Evolutionary conservation across 2,329 filamentous ascomycete species (phyloP), one percentile per base, ranked within the genome.

Genomic region (Tolypocladium pustulatum): DNA sequence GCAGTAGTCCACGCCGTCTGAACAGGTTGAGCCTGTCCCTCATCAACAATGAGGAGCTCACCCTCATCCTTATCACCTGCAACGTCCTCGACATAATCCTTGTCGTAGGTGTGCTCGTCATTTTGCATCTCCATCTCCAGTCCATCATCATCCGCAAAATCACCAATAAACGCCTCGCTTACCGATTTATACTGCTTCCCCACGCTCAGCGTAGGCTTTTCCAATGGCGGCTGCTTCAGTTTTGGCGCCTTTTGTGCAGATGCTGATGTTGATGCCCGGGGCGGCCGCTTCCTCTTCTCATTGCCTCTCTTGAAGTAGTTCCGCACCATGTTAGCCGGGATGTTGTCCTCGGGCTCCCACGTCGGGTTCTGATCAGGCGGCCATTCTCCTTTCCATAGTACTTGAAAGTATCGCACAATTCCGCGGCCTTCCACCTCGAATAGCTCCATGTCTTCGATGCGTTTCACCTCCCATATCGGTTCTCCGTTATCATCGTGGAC

Each of bases 361-460:
- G 81, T 80, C 0, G 80, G 79, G 58, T 85, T 83, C 64, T 83
- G 75, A 10, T 77, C 78, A 0, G 74, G 68, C 0, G 81, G 80
- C 82, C 82, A 85, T 59, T 81, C 68, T 9, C 82, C 82, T 52
- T 76, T 76, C 82, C 82, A 85, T 8, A 77, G 75, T 1, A 85
- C 80, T 36, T 76, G 71, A 66, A 81, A 85, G 59, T 74, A 75
- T 4, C 77, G 76, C 1, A 76, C 69, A 0, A 64, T 54, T 10
- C 68, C 68, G 2, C 63, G 65, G 5, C 73, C 73, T 15, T 73
- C 69, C 1, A 74, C 70, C 4, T 76, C 67, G 46, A 73, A 67
- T 5, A 74, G 56, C 20, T 69, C 68, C 59, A 77, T 70, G n/a
- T 66, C 76, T 59, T 78, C 75, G 1, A 82, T 67, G 2, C 72